A percentile compares a stretch with the other conserved stretches of the same genome.
phyloP scores from a whole-genome alignment of 2,329 filamentous ascomycete species.

The Cryphonectria naterciae region DNA sequence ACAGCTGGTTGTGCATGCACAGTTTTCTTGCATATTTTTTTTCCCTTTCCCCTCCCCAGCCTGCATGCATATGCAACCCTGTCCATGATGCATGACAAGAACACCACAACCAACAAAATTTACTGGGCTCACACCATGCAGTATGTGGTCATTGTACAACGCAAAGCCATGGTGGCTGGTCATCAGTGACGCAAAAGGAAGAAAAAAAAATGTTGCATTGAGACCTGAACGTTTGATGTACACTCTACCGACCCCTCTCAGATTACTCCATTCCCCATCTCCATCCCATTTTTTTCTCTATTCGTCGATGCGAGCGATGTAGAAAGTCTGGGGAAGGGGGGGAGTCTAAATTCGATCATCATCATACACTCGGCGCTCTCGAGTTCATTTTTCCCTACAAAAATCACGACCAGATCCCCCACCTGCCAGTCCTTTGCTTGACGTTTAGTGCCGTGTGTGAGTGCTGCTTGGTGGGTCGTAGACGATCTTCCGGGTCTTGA shows the following conservation, averaged over 20 bases:
- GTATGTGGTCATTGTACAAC: neutral
- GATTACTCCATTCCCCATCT: constrained; percentile 34
- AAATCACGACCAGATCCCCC: neutral
- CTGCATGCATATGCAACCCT: constrained; percentile 2
- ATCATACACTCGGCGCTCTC: constrained; percentile 5
- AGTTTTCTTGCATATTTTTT: neutral
- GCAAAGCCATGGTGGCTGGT: neutral
- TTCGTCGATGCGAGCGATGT: constrained; percentile 29
- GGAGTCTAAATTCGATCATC: constrained; percentile 30
- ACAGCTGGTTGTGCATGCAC: constrained; percentile 6
- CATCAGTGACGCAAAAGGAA: neutral
- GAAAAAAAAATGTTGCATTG: constrained; percentile 29
- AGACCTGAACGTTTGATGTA: constrained; percentile 43
- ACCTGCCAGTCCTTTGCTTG: constrained; percentile 4
- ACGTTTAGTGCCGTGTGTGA: constrained; percentile 50
- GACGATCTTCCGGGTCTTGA: constrained; percentile 93
- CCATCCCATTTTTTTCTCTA: constrained; percentile 23
- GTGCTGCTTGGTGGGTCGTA: constrained; percentile 75
- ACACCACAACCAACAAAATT: constrained; percentile 1
- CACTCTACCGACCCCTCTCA: constrained; percentile 44
- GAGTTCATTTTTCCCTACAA: neutral
- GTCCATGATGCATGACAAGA: neutral
- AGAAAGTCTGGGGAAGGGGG: constrained; percentile 18
- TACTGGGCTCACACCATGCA: neutral
- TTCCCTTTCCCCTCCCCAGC: neutral